A percentile compares a stretch with the other conserved stretches of the same genome.
Evolutionary conservation across 1,284 basidiomycete genomes (phyloP).

Genomic region (Pseudozyma pruni): DNA sequence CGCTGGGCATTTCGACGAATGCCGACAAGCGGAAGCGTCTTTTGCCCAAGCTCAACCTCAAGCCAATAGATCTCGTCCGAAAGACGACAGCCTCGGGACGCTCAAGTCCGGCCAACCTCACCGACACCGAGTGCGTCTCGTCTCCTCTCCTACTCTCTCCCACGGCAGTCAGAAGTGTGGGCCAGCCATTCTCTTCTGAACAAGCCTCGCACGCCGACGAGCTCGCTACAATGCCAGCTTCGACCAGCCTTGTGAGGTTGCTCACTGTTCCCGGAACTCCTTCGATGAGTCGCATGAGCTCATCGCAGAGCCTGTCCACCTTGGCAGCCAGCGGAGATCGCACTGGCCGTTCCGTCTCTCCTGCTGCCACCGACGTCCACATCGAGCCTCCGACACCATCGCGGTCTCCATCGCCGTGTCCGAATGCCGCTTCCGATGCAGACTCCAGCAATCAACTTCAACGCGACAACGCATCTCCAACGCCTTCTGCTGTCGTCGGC

Average conservation of each 20-base stretch:
- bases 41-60: constrained; percentile 39
- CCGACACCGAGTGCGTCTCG: constrained; percentile 21
- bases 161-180: constrained; percentile 4
- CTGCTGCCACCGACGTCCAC: constrained; percentile 24
- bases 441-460: background rate
- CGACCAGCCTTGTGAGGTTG: constrained; percentile 15
- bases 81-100: constrained; percentile 24
- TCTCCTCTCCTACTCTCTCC: constrained; percentile 41
- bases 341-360: constrained; percentile 14
- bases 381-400: constrained; percentile 40
- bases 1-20: too few relatives aligned
- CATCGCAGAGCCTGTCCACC: constrained; percentile 30
- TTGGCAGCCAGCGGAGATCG: constrained; percentile 13
- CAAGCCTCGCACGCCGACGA: background rate
- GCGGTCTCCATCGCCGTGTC: constrained; percentile 28
- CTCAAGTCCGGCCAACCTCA: constrained; percentile 25
- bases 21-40: constrained; percentile 6
- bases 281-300: constrained; percentile 33
- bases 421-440: background rate
- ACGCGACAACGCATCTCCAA: constrained; percentile 14
- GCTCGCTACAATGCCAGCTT: background rate
- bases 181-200: background rate
- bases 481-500: background rate
- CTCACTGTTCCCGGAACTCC: constrained; percentile 29
- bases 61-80: constrained; percentile 21